Percentiles rank a stretch among this genome's conserved stretches.
These are phyloP conservation scores for Globisporangium iwayamae DNA, from an alignment of 352 stramenopile species.

Conservation along the genomic window DNA sequence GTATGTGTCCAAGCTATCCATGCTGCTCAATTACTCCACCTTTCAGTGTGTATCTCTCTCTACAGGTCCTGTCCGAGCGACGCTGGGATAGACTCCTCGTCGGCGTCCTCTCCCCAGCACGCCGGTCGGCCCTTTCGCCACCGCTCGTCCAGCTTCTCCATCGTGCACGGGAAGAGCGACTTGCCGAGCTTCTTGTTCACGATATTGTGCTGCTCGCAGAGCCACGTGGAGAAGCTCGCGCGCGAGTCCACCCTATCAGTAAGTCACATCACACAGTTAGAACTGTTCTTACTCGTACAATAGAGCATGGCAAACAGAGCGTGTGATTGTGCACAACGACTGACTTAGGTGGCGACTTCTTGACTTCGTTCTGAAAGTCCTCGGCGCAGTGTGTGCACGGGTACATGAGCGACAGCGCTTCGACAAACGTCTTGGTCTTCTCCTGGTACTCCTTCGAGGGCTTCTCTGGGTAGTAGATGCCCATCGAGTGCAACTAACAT, in stretches of 20 bases:
- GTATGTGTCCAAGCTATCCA: neutral
- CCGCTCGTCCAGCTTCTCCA: constrained; percentile 91
- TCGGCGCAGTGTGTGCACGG: constrained; percentile 92
- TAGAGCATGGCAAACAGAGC: neutral
- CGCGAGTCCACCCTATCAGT: constrained; percentile 81
- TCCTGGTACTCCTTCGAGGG: constrained; percentile 88
- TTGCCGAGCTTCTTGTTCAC: constrained; percentile 98
- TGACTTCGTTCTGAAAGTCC: constrained; percentile 94
- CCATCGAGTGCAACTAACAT: constrained; percentile 89
- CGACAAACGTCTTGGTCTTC: constrained; percentile 89
- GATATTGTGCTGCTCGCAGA: constrained; percentile 97
- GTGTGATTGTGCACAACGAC: constrained; percentile 8
- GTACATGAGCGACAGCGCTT: constrained; percentile 91
- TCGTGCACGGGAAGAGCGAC: constrained; percentile 90
- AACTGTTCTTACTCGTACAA: neutral
- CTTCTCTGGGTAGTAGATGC: constrained; percentile 96
- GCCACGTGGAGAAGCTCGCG: constrained; percentile 92
- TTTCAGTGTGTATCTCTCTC: neutral
- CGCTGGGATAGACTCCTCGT: constrained; percentile 26
- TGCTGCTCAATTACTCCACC: neutral
- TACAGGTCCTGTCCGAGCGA: constrained; percentile 22
- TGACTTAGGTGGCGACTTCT: constrained; percentile 89
- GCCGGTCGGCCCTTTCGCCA: constrained; percentile 90
- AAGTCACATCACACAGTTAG: neutral
- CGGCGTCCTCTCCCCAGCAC: constrained; percentile 75